Conservation (phyloP, 2,329 filamentous ascomycete genomes). For the Westerdykella sp. region DNA sequence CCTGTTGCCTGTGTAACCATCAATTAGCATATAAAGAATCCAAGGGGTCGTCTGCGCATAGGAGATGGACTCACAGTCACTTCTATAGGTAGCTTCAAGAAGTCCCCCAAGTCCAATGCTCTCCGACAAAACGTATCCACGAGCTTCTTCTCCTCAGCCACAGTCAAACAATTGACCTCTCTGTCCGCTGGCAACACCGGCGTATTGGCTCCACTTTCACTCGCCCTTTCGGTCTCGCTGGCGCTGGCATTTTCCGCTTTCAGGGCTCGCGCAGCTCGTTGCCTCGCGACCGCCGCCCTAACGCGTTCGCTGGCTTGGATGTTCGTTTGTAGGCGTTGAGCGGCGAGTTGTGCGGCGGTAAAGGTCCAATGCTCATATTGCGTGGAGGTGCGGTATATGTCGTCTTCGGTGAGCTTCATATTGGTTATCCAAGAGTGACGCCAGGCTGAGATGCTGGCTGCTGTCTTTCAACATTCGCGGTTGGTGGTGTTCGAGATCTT, state of each 20-base stretch:
- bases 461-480: not conserved
- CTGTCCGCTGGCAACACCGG: constrained; percentile 32
- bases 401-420: constrained; percentile 71
- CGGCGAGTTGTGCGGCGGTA: constrained; percentile 63
- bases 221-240: constrained; percentile 13
- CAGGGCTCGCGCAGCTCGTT: constrained; percentile 34
- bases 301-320: constrained; percentile 65
- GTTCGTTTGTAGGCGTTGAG: constrained; percentile 74
- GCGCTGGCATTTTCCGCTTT: constrained; percentile 29
- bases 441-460: not conserved
- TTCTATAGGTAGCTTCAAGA: constrained; percentile 55
- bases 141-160: constrained; percentile 75
- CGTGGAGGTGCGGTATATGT: constrained; percentile 79
- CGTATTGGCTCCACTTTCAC: constrained; percentile 31
- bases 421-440: constrained; percentile 4
- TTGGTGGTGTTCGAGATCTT: not conserved
- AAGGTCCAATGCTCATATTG: constrained; percentile 94
- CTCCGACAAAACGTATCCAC: constrained; percentile 71
- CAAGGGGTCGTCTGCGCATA: constrained; percentile 33
- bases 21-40: constrained; percentile 3
- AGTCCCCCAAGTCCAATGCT: constrained; percentile 51
- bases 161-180: constrained; percentile 70
- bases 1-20: constrained; percentile 58
- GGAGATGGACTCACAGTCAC: constrained; percentile 54
- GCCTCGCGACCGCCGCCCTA: constrained; percentile 50